A percentile compares a stretch with the other conserved stretches of the same genome.
Conservation (phyloP, 306 rosid species). For the Prinsepia uniflora region DNA sequence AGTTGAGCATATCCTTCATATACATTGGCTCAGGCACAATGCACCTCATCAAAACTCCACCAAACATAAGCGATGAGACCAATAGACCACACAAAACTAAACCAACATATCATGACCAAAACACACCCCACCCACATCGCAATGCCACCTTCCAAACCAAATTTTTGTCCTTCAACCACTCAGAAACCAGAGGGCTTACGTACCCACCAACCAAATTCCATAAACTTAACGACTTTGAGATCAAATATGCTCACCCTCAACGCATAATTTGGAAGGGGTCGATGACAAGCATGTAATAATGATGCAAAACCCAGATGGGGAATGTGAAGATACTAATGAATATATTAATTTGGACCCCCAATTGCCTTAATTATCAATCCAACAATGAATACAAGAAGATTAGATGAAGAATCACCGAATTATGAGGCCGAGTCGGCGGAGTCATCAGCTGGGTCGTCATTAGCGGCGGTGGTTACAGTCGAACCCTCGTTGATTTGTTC, state of each 20-base stretch:
- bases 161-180: conserved; percentile 40
- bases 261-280: conserved; percentile 52
- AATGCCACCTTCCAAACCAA: conserved; percentile 47
- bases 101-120: conserved; percentile 58
- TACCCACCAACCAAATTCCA: conserved; percentile 17
- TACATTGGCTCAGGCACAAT: conserved; percentile 55
- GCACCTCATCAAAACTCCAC: conserved; percentile 47
- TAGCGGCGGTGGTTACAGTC: conserved; percentile 42
- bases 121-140: conserved; percentile 61
- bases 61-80: conserved; percentile 44
- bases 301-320: conserved; percentile 41
- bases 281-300: conserved; percentile 38
- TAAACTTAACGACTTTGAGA: conserved; percentile 22
- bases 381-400: conserved; percentile 37
- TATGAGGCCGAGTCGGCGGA: conserved; percentile 35
- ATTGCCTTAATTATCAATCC: conserved; percentile 54
- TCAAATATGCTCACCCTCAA: conserved; percentile 29
- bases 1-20: conserved; percentile 55
- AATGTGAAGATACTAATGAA: conserved; percentile 38
- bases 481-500: conserved; percentile 41
- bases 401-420: conserved; percentile 34
- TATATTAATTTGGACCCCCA: conserved; percentile 46
- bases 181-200: conserved; percentile 30
- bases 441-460: conserved; percentile 21
- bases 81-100: conserved; percentile 42